Conservation (phyloP, 179 eudicot species). For the Actinidia polygama region DNA sequence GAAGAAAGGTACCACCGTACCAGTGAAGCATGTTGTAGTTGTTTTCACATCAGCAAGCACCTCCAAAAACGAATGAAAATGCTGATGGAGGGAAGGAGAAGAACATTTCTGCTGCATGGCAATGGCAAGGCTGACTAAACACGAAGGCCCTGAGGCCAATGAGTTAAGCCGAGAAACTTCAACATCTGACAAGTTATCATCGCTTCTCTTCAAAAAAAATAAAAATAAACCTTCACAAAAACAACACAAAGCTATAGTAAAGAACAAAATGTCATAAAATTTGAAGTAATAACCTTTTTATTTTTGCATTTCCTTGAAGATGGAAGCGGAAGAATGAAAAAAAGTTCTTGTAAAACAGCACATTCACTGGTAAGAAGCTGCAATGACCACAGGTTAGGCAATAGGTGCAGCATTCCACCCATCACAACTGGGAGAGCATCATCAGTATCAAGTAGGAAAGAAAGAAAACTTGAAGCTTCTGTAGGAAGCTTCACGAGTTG, state of each 20-base stretch:
- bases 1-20: conserved; percentile 68
- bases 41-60: conserved; percentile 94
- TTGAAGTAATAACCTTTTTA: not conserved
- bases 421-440: conserved; percentile 97
- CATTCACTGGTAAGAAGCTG: conserved; percentile 83
- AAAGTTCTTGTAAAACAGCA: conserved; percentile 18
- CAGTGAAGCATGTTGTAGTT: conserved; percentile 93
- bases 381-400: conserved; percentile 91
- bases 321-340: not conserved
- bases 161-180: conserved; percentile 89
- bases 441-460: conserved; percentile 85
- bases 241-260: conserved; percentile 4
- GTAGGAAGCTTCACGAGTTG: conserved; percentile 99
- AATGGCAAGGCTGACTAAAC: conserved; percentile 92
- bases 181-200: conserved; percentile 79
- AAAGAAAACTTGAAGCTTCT: conserved; percentile 97
- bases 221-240: conserved; percentile 81
- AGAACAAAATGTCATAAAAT: not conserved
- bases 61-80: conserved; percentile 91
- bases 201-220: conserved; percentile 94
- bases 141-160: conserved; percentile 97
- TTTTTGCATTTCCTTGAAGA: not conserved
- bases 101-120: conserved; percentile 99
- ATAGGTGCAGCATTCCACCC: conserved; percentile 99
- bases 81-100: conserved; percentile 92